Conservation (phyloP, 768 basidiomycete species). For the Hemileccinum impolitum region DNA sequence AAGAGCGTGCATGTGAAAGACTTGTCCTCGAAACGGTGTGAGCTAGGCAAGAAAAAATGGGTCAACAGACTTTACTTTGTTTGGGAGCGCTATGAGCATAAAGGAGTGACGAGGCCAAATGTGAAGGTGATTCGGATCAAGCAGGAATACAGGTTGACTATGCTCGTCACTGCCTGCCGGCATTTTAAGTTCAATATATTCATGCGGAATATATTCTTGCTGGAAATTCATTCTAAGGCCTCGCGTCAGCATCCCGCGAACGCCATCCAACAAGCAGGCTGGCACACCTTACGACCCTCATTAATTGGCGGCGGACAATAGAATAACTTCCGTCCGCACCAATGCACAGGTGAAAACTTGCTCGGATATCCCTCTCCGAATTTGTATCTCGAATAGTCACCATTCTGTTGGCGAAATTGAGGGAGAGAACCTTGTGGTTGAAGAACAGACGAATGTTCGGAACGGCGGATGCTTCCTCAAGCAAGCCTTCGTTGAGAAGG, state of each 20-base stretch:
- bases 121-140: slow-evolving; percentile 95
- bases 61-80: slow-evolving; percentile 61
- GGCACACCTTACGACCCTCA: slow-evolving; percentile 85
- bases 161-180: slow-evolving; percentile 65
- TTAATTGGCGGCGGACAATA: slow-evolving; percentile 87
- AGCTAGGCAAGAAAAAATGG: slow-evolving; percentile 25
- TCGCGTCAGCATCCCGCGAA: slow-evolving; percentile 15
- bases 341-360: slow-evolving; percentile 74
- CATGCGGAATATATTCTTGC: slow-evolving; percentile 93
- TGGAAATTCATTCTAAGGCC: slow-evolving; percentile 83
- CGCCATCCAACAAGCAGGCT: slow-evolving; percentile 8
- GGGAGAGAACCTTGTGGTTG: slow-evolving; percentile 70
- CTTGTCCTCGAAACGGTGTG: slow-evolving; percentile 64
- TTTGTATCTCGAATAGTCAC: slow-evolving; percentile 50
- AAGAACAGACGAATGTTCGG: slow-evolving; percentile 71
- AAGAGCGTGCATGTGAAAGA: slow-evolving; percentile 98
- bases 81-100: slow-evolving; percentile 98
- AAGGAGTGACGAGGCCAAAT: slow-evolving; percentile 99
- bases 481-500: slow-evolving; percentile 80
- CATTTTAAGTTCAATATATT: slow-evolving; percentile 96
- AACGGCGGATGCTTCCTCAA: slow-evolving; percentile 66
- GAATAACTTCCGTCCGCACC: slow-evolving; percentile 96
- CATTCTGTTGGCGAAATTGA: slow-evolving; percentile 69
- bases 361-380: slow-evolving; percentile 41
- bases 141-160: slow-evolving; percentile 67